Evolutionary conservation across 306 rosid genomes (phyloP).

Genomic region (Geum urbanum): DNA sequence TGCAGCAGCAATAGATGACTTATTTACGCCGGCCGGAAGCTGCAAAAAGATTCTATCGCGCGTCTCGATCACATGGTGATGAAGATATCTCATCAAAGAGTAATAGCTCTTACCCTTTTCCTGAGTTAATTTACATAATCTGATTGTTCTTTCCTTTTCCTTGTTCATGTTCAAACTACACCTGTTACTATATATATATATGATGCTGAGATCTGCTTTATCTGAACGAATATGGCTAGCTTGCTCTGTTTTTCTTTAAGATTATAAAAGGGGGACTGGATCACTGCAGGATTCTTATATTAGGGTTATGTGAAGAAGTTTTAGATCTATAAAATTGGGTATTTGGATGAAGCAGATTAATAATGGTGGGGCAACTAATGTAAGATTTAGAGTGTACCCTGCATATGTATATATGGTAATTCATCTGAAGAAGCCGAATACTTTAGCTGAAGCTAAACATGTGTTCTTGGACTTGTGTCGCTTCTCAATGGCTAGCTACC

Average conservation of each 20-base stretch:
- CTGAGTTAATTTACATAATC: background rate
- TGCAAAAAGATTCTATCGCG: background rate
- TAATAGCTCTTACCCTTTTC: background rate
- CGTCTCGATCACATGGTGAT: conserved; percentile 1
- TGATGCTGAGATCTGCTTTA: background rate
- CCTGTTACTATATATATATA: background rate
- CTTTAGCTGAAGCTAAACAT: background rate
- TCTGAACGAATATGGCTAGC: background rate
- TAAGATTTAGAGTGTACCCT: background rate
- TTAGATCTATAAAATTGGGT: background rate
- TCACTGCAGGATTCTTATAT: background rate
- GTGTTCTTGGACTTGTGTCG: background rate
- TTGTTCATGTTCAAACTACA: background rate
- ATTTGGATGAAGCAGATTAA: background rate
- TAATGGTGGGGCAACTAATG: background rate
- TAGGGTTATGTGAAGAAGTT: too few species aligned
- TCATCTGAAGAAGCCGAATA: background rate
- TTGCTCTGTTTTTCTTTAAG: background rate
- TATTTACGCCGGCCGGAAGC: background rate
- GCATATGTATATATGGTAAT: background rate
- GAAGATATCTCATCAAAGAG: background rate
- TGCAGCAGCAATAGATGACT: conserved; percentile 90
- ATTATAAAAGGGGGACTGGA: background rate
- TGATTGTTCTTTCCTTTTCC: background rate
- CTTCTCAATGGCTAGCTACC: background rate